Conservation (phyloP, 129 eudicot genomes). For the Helianthus tuberosus region DNA sequence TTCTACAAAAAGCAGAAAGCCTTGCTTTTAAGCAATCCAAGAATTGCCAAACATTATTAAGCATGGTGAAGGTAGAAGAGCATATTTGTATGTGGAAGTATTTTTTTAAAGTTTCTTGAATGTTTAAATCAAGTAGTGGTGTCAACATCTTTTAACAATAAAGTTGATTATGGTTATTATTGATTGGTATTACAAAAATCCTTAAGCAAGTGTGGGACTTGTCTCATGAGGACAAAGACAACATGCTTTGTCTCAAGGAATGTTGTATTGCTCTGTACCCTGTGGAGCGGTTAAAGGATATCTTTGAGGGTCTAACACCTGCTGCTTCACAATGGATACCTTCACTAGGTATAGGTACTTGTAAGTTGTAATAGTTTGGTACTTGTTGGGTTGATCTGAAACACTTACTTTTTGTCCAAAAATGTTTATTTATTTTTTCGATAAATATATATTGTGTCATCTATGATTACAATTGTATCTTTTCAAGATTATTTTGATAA, state of each 20-base stretch:
- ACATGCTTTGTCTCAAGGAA: conserved; percentile 92
- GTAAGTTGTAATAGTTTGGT: not conserved
- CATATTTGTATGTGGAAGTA: not conserved
- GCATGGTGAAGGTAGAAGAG: not conserved
- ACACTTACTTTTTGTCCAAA: not conserved
- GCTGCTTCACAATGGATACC: conserved; percentile 32
- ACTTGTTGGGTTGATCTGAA: conserved; percentile 4
- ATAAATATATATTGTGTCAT: not conserved
- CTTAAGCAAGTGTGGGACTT: conserved; percentile 94
- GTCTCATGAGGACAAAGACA: conserved; percentile 91
- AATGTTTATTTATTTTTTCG: not conserved
- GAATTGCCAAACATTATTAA: not conserved
- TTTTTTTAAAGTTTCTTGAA: not conserved
- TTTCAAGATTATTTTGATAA: not conserved
- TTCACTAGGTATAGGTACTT: conserved; percentile 45
- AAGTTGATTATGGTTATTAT: not conserved
- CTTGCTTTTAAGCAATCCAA: conserved; percentile 16
- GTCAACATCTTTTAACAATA: conserved; percentile 4
- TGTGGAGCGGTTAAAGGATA: conserved; percentile 83
- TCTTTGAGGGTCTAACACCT: conserved; percentile 53
- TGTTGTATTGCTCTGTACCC: conserved; percentile 87
- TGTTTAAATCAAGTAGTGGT: conserved; percentile 3
- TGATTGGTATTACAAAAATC: conserved; percentile 58
- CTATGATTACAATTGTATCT: not conserved
- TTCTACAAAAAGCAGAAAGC: not conserved